Evolutionary conservation across 164 flowering plant species (phyloP).

Genomic region (Vitis cinerea): DNA sequence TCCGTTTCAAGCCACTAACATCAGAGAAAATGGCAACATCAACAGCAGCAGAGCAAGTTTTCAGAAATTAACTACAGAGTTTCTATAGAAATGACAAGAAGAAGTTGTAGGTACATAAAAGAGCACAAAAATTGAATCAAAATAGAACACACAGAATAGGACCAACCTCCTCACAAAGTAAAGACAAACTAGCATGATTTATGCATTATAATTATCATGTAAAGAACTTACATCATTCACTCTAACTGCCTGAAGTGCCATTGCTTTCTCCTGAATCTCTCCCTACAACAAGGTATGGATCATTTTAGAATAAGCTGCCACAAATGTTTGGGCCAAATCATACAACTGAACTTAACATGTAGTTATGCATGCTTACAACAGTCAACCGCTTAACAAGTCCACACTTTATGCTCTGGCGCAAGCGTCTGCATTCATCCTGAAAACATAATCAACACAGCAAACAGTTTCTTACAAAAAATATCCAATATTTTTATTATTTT

Average conservation of each 20-base stretch:
- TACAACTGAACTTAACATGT: neutral
- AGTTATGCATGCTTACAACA: conserved; percentile 29
- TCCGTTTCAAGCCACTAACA: conserved; percentile 39
- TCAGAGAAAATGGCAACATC: neutral
- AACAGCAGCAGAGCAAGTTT: neutral
- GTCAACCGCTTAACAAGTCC: conserved; percentile 35
- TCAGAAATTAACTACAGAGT: no score
- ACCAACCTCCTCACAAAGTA: neutral
- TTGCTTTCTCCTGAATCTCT: conserved; percentile 40
- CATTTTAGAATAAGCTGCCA: neutral
- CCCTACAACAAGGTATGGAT: conserved; percentile 28
- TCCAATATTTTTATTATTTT: no score
- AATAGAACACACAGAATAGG: neutral
- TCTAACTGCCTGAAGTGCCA: conserved; percentile 32
- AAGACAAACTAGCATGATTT: neutral
- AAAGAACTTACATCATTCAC: conserved; percentile 37
- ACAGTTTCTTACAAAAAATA: neutral
- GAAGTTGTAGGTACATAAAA: no score
- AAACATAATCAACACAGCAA: conserved; percentile 4
- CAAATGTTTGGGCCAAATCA: neutral
- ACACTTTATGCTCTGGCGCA: conserved; percentile 38
- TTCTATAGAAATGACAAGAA: no score
- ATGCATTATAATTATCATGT: neutral
- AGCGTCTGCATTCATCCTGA: conserved; percentile 49
- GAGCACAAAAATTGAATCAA: no score